Percentiles rank a stretch among this genome's conserved stretches.
phyloP scores from a whole-genome alignment of 257 asterid genomes.

The Rubia yunnanensis region DNA sequence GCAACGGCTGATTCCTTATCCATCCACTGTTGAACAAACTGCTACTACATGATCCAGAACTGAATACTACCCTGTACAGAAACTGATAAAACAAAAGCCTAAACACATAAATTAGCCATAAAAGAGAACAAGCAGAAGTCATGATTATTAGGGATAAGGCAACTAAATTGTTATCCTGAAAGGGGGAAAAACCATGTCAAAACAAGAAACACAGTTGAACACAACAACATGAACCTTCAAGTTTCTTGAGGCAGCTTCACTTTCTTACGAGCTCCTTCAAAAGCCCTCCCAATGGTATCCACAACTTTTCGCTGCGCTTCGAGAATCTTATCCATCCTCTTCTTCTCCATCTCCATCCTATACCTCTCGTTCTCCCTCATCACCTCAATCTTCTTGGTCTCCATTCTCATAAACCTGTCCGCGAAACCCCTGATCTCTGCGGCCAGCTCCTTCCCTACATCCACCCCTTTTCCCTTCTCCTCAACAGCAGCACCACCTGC shows the following conservation, averaged over 20 bases:
- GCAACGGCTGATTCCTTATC: not conserved
- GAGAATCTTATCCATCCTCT: constrained; percentile 76
- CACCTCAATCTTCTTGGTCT: constrained; percentile 75
- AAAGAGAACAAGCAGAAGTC: not conserved
- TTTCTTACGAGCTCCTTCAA: constrained; percentile 44
- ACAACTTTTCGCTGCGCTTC: constrained; percentile 67
- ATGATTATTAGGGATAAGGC: not conserved
- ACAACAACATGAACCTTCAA: constrained; percentile 21
- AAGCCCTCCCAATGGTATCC: constrained; percentile 53
- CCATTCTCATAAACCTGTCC: constrained; percentile 72
- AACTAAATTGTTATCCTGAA: not conserved
- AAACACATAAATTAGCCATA: not conserved
- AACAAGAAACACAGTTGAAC: not conserved
- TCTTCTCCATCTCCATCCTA: constrained; percentile 79
- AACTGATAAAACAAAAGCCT: constrained; percentile 1
- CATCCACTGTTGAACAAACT: not conserved
- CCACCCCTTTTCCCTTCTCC: constrained; percentile 20
- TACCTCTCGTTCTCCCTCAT: constrained; percentile 54
- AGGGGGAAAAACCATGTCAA: not conserved
- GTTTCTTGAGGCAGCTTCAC: constrained; percentile 38
- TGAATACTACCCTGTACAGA: constrained; percentile 2
- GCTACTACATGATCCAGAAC: not conserved
- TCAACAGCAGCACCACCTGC: constrained; percentile 14
- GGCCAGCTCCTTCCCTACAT: constrained; percentile 50
- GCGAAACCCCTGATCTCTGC: constrained; percentile 66